Evolutionary conservation across 2,329 filamentous ascomycete genomes (phyloP).

Genomic region (Penicillium sp.): DNA sequence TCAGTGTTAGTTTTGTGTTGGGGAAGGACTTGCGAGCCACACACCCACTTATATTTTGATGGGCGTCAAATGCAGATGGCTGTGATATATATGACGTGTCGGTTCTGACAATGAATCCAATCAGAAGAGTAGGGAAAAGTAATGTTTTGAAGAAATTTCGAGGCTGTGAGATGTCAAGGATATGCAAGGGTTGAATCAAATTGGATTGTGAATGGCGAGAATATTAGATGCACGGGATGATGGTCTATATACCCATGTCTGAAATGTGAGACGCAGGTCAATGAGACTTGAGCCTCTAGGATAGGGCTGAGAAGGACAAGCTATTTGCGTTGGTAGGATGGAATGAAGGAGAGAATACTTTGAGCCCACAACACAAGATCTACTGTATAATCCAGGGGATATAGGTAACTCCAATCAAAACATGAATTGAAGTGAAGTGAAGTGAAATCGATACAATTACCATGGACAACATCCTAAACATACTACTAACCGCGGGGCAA

Average conservation of each 20-base stretch:
- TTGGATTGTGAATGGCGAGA: not conserved
- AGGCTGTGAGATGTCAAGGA: not conserved
- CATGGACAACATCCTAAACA: too few species aligned
- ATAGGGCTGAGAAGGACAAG: not conserved
- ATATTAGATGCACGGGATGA: not conserved
- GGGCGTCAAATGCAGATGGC: not conserved
- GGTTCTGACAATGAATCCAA: not conserved
- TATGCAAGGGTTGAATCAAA: constrained; percentile 3
- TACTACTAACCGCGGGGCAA: too few species aligned
- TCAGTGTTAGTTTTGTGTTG: not conserved
- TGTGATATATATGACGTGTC: not conserved
- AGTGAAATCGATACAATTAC: too few species aligned
- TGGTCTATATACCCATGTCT: not conserved
- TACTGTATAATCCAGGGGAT: too few species aligned
- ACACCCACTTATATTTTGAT: too few species aligned
- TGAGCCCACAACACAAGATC: too few species aligned
- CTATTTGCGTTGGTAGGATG: too few species aligned
- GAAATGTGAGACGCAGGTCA: not conserved
- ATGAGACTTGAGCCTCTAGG: too few species aligned
- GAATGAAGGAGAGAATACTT: too few species aligned
- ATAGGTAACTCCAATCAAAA: too few species aligned
- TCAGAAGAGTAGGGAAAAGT: not conserved
- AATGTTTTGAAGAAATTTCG: not conserved
- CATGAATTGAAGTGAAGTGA: too few species aligned
- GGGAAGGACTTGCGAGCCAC: too few species aligned